Conservation (phyloP, 2,329 filamentous ascomycete genomes). For the Davidsoniella australis region DNA sequence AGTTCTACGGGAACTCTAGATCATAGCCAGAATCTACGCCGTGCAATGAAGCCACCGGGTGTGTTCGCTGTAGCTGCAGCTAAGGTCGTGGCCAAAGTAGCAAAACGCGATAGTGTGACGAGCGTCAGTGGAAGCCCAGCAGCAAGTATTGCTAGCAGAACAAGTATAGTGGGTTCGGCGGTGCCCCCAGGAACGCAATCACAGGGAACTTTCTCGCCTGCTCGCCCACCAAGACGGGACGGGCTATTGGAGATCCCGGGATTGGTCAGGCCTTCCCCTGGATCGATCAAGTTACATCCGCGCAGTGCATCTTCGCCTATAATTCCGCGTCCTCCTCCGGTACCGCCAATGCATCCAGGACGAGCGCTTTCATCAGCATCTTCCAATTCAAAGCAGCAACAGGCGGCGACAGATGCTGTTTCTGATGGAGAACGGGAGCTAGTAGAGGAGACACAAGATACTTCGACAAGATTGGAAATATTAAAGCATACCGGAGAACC, state of each 20-base stretch:
- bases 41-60: not conserved
- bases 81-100: not conserved
- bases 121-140: not conserved
- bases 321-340: slow-evolving; percentile 2
- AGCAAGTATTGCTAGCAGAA: not conserved
- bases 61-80: not conserved
- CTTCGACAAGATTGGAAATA: not conserved
- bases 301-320: slow-evolving; percentile 7
- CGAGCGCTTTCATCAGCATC: slow-evolving; percentile 5
- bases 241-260: slow-evolving; percentile 6
- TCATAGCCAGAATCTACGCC: not conserved
- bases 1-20: not conserved
- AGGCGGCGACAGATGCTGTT: not conserved
- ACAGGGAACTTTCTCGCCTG: not conserved
- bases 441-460: not conserved
- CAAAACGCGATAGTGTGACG: slow-evolving; percentile 1
- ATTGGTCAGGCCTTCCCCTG: not conserved
- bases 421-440: not conserved
- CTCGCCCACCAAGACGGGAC: slow-evolving; percentile 5
- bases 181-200: too few relatives aligned
- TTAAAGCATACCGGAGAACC: not conserved
- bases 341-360: slow-evolving; percentile 11
- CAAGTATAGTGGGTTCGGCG: too few relatives aligned
- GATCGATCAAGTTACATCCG: slow-evolving; percentile 8
- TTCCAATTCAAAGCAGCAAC: not conserved